Percentiles rank a stretch among this genome's conserved stretches.
Conservation (phyloP, 202 grass and related monocot species). For the Saccharum hybrid region DNA sequence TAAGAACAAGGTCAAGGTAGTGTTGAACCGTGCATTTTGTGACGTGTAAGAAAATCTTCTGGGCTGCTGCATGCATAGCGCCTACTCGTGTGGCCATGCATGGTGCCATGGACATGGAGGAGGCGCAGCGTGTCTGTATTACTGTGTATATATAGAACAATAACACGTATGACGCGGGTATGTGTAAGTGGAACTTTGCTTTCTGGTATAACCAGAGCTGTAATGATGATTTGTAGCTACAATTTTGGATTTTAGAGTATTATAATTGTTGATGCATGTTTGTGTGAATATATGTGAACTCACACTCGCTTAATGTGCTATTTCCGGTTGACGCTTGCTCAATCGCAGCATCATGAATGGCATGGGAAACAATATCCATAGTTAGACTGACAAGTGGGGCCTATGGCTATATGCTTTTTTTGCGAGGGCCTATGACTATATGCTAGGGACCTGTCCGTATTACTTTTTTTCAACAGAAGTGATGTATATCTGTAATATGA, state of each 20-base stretch:
- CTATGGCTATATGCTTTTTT: neutral
- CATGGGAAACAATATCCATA: neutral
- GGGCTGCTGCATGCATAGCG: neutral
- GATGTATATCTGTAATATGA: too few species aligned
- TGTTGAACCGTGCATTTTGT: neutral
- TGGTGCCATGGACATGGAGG: neutral
- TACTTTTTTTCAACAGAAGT: neutral
- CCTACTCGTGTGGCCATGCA: too few species aligned
- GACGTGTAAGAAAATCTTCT: neutral
- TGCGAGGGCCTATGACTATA: neutral
- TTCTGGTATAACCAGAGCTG: constrained; percentile 19
- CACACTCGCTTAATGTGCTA: neutral
- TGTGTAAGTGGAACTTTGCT: constrained; percentile 24
- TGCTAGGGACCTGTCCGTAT: neutral
- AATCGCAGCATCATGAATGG: neutral
- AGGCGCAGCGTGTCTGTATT: neutral
- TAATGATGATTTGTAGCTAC: constrained; percentile 12
- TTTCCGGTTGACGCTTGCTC: neutral
- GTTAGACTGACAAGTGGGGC: neutral
- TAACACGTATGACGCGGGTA: neutral
- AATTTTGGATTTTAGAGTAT: constrained; percentile 27
- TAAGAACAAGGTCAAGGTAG: neutral
- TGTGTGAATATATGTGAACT: neutral
- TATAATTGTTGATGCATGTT: neutral
- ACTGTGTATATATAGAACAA: neutral